Conservation (phyloP, 345 rosid genomes). For the Brassica napus region DNA sequence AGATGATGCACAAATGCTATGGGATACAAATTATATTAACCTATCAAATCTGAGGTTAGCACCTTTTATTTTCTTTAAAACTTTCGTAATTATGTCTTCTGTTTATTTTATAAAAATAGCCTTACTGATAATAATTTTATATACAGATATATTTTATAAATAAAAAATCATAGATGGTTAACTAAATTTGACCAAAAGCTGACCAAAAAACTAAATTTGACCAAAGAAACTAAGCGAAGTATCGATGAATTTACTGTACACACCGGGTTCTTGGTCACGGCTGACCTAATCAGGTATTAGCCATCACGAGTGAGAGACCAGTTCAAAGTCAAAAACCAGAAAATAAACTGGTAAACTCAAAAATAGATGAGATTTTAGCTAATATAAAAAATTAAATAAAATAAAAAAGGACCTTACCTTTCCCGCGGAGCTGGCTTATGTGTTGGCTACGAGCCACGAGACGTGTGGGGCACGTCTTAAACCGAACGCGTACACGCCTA, state of each 20-base stretch:
- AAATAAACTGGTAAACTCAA: conserved; percentile 30
- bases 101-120: not conserved
- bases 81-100: not conserved
- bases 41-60: not conserved
- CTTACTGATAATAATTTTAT: not conserved
- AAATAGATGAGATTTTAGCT: not conserved
- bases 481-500: conserved; percentile 44
- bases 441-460: conserved; percentile 42
- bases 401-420: conserved; percentile 27
- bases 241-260: not conserved
- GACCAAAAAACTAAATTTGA: conserved; percentile 13
- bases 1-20: not conserved
- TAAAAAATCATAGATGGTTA: conserved; percentile 1
- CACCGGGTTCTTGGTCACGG: conserved; percentile 27
- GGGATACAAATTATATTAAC: not conserved
- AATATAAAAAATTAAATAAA: not conserved
- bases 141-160: no score
- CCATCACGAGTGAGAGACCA: conserved; percentile 40
- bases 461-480: conserved; percentile 42
- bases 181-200: conserved; percentile 8
- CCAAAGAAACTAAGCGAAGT: not conserved
- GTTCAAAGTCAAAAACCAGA: conserved; percentile 44
- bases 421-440: conserved; percentile 43
- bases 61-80: not conserved
- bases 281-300: conserved; percentile 26